These are phyloP conservation scores for Dimargaris cristalligena DNA, from an alignment of 192 early-diverging fungal species.

Conservation along the genomic window DNA sequence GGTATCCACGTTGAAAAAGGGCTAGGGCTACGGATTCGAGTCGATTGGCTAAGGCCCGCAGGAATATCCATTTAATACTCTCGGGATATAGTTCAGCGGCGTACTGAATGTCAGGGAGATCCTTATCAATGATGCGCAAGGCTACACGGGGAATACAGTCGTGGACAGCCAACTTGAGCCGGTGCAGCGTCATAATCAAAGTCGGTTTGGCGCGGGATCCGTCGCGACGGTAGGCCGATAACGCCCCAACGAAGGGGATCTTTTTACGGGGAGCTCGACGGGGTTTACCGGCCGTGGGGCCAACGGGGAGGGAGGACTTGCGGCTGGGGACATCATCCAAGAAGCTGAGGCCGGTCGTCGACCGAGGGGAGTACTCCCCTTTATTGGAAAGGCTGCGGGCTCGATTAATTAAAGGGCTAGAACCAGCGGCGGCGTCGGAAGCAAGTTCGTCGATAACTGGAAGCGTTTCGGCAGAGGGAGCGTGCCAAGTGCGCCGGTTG, in stretches of 20 bases:
- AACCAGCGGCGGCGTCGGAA: neutral
- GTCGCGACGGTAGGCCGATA: neutral
- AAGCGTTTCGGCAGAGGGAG: neutral
- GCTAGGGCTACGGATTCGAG: conserved; percentile 6
- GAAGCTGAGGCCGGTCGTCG: neutral
- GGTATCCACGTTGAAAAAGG: conserved; percentile 1
- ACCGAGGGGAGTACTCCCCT: neutral
- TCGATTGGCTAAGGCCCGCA: conserved; percentile 2
- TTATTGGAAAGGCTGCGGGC: neutral
- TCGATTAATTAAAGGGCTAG: neutral
- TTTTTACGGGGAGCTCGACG: neutral
- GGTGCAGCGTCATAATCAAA: neutral
- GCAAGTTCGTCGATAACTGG: neutral
- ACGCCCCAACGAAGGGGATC: neutral
- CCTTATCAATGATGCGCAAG: neutral
- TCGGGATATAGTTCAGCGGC: neutral
- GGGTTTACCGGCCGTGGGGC: neutral
- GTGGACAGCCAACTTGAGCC: neutral
- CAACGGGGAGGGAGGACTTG: neutral
- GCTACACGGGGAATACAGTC: neutral
- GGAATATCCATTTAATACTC: neutral
- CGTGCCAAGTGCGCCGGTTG: neutral
- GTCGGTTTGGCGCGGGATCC: neutral
- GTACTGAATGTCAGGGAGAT: neutral
- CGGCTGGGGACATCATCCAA: neutral